A percentile compares a stretch with the other conserved stretches of the same genome.
Evolutionary conservation across 352 stramenopile species (phyloP).

Genomic region (Phytophthora sp.): DNA sequence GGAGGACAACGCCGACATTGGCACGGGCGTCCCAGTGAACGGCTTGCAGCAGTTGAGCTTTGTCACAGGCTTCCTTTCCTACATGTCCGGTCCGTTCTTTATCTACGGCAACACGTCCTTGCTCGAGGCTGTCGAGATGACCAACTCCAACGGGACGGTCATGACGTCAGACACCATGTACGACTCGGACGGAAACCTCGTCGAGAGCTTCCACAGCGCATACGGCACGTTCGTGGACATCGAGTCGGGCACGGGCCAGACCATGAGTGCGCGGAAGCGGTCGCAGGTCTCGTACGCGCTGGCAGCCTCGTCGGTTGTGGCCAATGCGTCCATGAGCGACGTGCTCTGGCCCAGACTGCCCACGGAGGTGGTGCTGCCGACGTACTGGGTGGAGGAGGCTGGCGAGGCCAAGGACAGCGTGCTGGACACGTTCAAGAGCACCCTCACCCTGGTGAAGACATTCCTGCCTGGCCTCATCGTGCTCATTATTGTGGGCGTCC

Average conservation of each 20-base stretch:
- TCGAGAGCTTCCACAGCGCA: constrained; percentile 42
- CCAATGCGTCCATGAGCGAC: constrained; percentile 60
- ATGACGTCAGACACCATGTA: constrained; percentile 55
- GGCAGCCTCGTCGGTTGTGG: constrained; percentile 42
- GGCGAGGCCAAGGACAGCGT: constrained; percentile 44
- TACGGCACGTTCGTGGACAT: constrained; percentile 77
- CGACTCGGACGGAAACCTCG: constrained; percentile 44
- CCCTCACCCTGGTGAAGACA: constrained; percentile 46
- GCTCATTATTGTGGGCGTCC: constrained; percentile 52
- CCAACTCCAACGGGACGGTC: constrained; percentile 51
- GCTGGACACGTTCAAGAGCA: constrained; percentile 58
- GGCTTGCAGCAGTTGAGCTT: constrained; percentile 74
- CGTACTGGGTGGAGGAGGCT: constrained; percentile 67
- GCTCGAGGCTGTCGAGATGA: constrained; percentile 56
- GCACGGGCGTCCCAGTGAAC: constrained; percentile 62
- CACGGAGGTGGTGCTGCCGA: constrained; percentile 63
- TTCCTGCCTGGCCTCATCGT: constrained; percentile 69
- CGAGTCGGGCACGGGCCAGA: constrained; percentile 72
- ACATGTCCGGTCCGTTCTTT: constrained; percentile 74
- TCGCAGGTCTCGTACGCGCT: constrained; percentile 65
- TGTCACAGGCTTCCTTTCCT: constrained; percentile 69
- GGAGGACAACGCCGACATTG: constrained; percentile 35
- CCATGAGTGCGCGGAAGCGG: constrained; percentile 70
- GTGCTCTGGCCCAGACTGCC: constrained; percentile 58
- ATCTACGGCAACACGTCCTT: constrained; percentile 64